A percentile compares a stretch with the other conserved stretches of the same genome.
Conservation (phyloP, 805 yeast species). For the Zygotorulaspora danielsina region DNA sequence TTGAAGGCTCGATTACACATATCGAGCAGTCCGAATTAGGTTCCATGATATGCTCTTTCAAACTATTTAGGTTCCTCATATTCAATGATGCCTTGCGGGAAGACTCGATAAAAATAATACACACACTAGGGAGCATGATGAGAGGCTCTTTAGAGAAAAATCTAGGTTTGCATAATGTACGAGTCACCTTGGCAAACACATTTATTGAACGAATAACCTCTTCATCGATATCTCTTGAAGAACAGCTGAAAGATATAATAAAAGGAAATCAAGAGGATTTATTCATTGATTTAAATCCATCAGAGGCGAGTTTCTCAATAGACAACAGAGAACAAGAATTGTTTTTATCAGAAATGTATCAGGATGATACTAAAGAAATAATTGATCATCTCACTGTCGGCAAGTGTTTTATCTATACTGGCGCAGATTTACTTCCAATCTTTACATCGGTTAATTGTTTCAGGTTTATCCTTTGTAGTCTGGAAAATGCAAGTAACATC, state of each 20-base stretch:
- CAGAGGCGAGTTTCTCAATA: slow-evolving; percentile 13
- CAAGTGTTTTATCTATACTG: slow-evolving; percentile 19
- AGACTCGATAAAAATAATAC: slow-evolving; percentile 10
- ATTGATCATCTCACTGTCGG: slow-evolving; percentile 17
- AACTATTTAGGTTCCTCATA: slow-evolving; percentile 20
- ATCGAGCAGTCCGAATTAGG: slow-evolving; percentile 29
- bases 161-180: slow-evolving; percentile 5
- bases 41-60: slow-evolving; percentile 34
- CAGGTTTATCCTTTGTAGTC: slow-evolving; percentile 13
- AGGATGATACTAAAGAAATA: slow-evolving; percentile 13
- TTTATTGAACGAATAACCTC: slow-evolving; percentile 11
- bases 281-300: slow-evolving; percentile 19
- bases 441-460: slow-evolving; percentile 21
- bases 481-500: slow-evolving; percentile 13
- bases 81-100: slow-evolving; percentile 14
- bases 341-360: background rate
- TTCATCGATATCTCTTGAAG: slow-evolving; percentile 5
- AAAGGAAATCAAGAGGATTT: slow-evolving; percentile 18
- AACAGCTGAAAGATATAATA: slow-evolving; percentile 3
- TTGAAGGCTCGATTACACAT: slow-evolving; percentile 13
- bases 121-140: slow-evolving; percentile 10
- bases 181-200: slow-evolving; percentile 6
- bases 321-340: background rate
- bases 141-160: slow-evolving; percentile 6
- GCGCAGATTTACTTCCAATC: slow-evolving; percentile 16